Evolutionary conservation across 2,329 filamentous ascomycete species (phyloP).

Genomic region (Ceratocystis harringtonii): DNA sequence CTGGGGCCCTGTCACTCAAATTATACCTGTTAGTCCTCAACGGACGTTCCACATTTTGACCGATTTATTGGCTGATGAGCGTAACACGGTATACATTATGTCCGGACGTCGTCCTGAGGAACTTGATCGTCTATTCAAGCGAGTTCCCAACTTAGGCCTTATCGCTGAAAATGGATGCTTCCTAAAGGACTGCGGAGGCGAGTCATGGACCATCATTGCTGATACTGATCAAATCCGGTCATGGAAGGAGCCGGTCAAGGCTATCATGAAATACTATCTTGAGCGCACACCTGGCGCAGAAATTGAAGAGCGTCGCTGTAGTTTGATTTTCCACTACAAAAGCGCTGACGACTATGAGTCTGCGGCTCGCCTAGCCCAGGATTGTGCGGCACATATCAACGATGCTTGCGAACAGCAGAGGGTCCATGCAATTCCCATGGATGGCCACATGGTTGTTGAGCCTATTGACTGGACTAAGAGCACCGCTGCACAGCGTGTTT

Average conservation of each 20-base stretch:
- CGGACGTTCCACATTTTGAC: conserved; percentile 70
- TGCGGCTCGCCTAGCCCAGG: conserved; percentile 65
- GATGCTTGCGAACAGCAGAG: conserved; percentile 73
- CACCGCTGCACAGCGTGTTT: conserved; percentile 63
- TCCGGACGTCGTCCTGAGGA: conserved; percentile 77
- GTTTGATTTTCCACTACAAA: conserved; percentile 33
- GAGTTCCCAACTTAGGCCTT: conserved; percentile 68
- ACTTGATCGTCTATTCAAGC: conserved; percentile 70
- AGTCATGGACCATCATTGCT: conserved; percentile 64
- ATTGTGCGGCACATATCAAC: conserved; percentile 90
- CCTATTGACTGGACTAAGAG: conserved; percentile 77
- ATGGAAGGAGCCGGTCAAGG: conserved; percentile 74
- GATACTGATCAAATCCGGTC: conserved; percentile 52
- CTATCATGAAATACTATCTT: conserved; percentile 76
- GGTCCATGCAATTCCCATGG: conserved; percentile 68
- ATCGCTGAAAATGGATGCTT: conserved; percentile 95
- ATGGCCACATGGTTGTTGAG: conserved; percentile 71
- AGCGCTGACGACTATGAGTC: conserved; percentile 28
- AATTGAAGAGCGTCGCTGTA: conserved; percentile 84
- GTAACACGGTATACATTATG: conserved; percentile 87
- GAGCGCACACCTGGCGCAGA: conserved; percentile 78
- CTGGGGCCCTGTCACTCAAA: conserved; percentile 70
- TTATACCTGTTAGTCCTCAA: conserved; percentile 70
- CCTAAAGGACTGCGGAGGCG: conserved; percentile 52
- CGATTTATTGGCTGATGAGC: conserved; percentile 63